These are phyloP conservation scores for Phytopythium delawarense DNA, from an alignment of 352 stramenopile genomes.

Conservation along the genomic window DNA sequence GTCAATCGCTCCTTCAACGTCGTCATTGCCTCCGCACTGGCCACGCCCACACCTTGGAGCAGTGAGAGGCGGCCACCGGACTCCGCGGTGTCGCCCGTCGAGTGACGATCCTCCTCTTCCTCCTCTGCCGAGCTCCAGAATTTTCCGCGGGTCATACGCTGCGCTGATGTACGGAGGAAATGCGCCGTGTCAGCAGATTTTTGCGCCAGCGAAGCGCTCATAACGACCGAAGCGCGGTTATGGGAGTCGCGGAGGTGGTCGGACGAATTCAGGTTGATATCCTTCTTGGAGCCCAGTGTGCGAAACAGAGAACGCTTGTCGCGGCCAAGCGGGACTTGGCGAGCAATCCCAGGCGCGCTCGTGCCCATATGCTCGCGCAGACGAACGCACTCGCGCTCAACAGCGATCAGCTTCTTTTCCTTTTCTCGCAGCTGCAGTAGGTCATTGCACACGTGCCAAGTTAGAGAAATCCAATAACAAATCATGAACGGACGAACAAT, in stretches of 20 bases:
- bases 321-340: constrained; percentile 33
- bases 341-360: constrained; percentile 20
- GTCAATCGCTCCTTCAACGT: constrained; percentile 65
- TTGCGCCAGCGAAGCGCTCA: constrained; percentile 55
- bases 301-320: constrained; percentile 61
- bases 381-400: constrained; percentile 68
- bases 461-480: background rate
- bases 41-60: constrained; percentile 59
- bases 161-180: constrained; percentile 72
- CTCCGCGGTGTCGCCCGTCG: constrained; percentile 42
- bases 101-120: constrained; percentile 44
- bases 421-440: constrained; percentile 63
- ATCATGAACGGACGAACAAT: background rate
- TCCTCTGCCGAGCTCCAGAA: constrained; percentile 51
- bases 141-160: constrained; percentile 54
- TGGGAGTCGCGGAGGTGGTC: constrained; percentile 31
- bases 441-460: constrained; percentile 2
- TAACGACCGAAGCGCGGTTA: constrained; percentile 40
- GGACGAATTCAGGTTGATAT: constrained; percentile 28
- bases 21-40: constrained; percentile 57
- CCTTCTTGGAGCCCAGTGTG: constrained; percentile 74
- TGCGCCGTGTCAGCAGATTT: constrained; percentile 73
- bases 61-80: constrained; percentile 47
- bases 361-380: constrained; percentile 53
- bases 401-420: constrained; percentile 73